phyloP scores from a whole-genome alignment of 164 flowering plant genomes.

The Annona squamosa region DNA sequence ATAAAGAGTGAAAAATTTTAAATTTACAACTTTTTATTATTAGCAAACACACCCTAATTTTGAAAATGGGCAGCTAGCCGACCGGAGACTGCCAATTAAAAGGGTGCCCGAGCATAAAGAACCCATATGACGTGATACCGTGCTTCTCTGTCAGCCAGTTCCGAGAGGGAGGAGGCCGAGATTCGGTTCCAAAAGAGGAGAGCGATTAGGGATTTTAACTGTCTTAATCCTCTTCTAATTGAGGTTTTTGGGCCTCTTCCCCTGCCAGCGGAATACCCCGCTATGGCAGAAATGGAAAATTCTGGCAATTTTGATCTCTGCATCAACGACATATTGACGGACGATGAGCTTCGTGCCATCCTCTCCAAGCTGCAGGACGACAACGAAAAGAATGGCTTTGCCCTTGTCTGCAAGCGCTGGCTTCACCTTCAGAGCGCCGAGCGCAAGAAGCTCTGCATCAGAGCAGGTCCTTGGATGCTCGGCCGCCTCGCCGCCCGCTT shows the following conservation, averaged over 20 bases:
- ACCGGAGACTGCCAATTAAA: too few relatives aligned
- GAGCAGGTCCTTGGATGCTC: slow-evolving; percentile 89
- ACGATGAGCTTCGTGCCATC: slow-evolving; percentile 75
- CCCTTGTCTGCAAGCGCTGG: slow-evolving; percentile 93
- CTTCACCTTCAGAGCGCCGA: slow-evolving; percentile 75
- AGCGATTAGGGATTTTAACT: slow-evolving; percentile 8
- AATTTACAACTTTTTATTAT: too few relatives aligned
- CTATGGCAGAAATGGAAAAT: slow-evolving; percentile 10
- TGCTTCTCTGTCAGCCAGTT: too few relatives aligned
- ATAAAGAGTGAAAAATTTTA: too few relatives aligned
- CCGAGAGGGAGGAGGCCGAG: too few relatives aligned
- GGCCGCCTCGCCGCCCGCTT: slow-evolving; percentile 64
- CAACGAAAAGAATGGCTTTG: slow-evolving; percentile 73
- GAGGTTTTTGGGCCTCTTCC: background rate
- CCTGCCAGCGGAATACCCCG: background rate
- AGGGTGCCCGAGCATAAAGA: too few relatives aligned
- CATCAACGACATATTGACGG: slow-evolving; percentile 68
- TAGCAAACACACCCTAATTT: too few relatives aligned
- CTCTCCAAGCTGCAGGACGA: slow-evolving; percentile 45
- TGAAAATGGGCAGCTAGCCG: too few relatives aligned
- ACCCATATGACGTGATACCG: too few relatives aligned
- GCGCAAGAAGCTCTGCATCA: slow-evolving; percentile 70
- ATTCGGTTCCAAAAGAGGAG: background rate
- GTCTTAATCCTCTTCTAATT: slow-evolving; percentile 3
- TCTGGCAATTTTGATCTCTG: slow-evolving; percentile 16